Evolutionary conservation across 495 filamentous ascomycete genomes (phyloP), one percentile per base, ranked within the genome.

Genomic region (Xylaria flabelliformis): DNA sequence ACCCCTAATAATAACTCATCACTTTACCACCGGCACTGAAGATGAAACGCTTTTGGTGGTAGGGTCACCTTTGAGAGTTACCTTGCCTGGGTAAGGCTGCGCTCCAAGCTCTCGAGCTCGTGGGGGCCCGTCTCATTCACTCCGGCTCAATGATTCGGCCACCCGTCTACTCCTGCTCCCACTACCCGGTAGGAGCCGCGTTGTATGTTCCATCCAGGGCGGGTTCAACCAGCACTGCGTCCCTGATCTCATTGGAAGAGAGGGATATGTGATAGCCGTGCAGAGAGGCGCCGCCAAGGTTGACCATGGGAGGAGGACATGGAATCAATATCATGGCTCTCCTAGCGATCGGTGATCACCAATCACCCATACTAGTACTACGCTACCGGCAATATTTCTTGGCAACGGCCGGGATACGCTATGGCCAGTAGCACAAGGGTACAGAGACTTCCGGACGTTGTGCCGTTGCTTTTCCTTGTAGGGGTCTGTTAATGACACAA

Each of bases 221-320:
- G 29, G 26, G 26, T 15, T 66, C 48, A 34, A 7, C 9, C 48
- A 36, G 17, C 26, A 42, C 19, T 39, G 10, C 13, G 34, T 32
- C 29, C 44, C 19, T 6, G 1, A 39, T 51, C 9, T 29, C 26
- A 67, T 53, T 53, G 64, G 48, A 24, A 53, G 64, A 50, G 32
- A 19, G 9, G 48, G 10, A 42, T 24, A 24, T 42, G 65, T 67
- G 65, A 67, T 32, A 56, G 65, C 65, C 48, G 65, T 67, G 65
- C 65, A 67, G 65, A 55, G 39, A 67, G 32, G 34, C 50, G 44
- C 65, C 50, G 64, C 64, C 64, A 67, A 67, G 64, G 32, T 41
- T 32, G 39, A 32, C 58, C 34, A 39, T 21, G 58, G 19, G 17
- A 41, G 17, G 17, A 61, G 17, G 17, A 61, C 8, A 61, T 61